Evolutionary conservation across 441 rosid genomes (phyloP).

Genomic region (Iberis amara): DNA sequence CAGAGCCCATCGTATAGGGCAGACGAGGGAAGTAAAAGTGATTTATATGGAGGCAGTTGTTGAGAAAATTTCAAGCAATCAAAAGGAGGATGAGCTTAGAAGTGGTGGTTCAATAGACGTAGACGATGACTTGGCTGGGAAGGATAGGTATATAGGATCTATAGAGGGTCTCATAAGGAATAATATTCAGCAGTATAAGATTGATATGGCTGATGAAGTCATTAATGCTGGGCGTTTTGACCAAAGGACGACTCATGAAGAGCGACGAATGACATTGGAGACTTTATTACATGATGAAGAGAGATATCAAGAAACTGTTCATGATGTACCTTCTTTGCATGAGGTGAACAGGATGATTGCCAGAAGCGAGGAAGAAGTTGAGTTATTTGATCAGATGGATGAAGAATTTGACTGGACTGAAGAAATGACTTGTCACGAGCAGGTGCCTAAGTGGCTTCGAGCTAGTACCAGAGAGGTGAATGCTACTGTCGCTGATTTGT

Average conservation of each 20-base stretch:
- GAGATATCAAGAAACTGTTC: conserved; percentile 94
- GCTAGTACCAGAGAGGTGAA: conserved; percentile 83
- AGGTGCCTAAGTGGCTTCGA: conserved; percentile 97
- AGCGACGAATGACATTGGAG: conserved; percentile 95
- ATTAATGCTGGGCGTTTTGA: conserved; percentile 99
- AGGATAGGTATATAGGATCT: conserved; percentile 96
- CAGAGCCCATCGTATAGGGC: conserved; percentile 99
- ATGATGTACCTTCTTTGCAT: conserved; percentile 94
- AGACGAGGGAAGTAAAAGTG: conserved; percentile 93
- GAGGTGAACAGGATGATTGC: conserved; percentile 98
- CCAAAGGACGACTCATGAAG: conserved; percentile 99
- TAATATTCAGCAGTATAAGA: conserved; percentile 98
- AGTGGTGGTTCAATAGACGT: conserved; percentile 76
- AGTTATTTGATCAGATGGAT: conserved; percentile 98
- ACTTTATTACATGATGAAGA: conserved; percentile 97
- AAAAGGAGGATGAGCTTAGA: conserved; percentile 91
- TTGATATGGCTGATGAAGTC: conserved; percentile 99
- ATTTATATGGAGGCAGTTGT: conserved; percentile 99
- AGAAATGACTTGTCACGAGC: conserved; percentile 89
- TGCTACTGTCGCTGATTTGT: conserved; percentile 59
- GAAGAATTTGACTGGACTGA: conserved; percentile 92
- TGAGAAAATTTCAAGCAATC: conserved; percentile 82
- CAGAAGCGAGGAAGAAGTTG: conserved; percentile 91
- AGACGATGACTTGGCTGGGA: conserved; percentile 98
- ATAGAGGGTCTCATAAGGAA: conserved; percentile 98